Base-by-base conservation (phyloP, 768 basidiomycete genomes). In the Trametes villosa region DNA sequence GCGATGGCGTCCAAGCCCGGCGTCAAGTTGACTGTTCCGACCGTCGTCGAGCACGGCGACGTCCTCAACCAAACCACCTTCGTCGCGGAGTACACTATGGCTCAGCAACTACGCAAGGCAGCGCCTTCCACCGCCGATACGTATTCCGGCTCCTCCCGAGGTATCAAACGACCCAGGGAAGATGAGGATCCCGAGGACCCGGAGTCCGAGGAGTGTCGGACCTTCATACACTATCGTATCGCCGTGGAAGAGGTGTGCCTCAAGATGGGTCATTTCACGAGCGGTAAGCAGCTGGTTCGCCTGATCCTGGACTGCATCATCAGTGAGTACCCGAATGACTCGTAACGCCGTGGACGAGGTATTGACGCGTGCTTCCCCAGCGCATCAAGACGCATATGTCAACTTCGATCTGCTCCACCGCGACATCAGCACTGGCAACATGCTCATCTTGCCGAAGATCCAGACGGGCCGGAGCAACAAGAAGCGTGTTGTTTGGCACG, bases 141-240 rank as follows among this genome's bases (percentile, higher is more conserved):
- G 31, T 18, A 31, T 24, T 12, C 30, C n/a, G 17, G 9, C 30
- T 22, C 54, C 22, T 36, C n/a, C 33, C 4, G 9, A 33, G 40
- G 31, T 24, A 31, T 41, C 40, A 30, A 44, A 29, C 27, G 18
- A 11, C n/a, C n/a, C 41, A 17, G 18, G 15, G 33, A 34, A n/a
- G 18, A 18, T 22, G 49, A 31, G 9, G 40, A 13, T 24, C 13
- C 41, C 4, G 12, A 53, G 4, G 53, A 12, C 9, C 27, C 1
- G 40, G 20, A 47, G 3, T 26, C n/a, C 4, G 12, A 44, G 9
- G 45, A 11, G 17, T 11, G 42, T 31, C 49, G 50, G 20, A 36
- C 45, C 20, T 26, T 45, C 17, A 34, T 31, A 7, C 64, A 65
- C 29, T 65, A 61, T 33, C 59, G 64, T 24, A 44, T 65, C 24